phyloP scores from a whole-genome alignment of 2,329 filamentous ascomycete genomes.

The Trichoderma aggressivum region DNA sequence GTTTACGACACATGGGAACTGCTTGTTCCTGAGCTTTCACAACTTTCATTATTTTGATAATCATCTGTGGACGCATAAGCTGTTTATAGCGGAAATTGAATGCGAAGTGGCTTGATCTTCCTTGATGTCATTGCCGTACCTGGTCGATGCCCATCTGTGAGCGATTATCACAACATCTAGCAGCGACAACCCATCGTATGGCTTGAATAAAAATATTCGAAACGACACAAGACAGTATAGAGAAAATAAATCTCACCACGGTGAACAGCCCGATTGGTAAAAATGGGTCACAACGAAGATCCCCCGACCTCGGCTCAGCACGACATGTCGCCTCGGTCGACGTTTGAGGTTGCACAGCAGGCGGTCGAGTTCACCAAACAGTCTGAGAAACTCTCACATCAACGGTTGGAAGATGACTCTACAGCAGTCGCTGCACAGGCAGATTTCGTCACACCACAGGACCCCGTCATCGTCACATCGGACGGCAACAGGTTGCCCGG shows the following conservation, averaged over 20 bases:
- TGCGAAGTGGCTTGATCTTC: not conserved
- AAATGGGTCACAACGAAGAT: slow-evolving; percentile 4
- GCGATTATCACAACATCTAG: not conserved
- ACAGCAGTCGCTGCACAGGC: slow-evolving; percentile 57
- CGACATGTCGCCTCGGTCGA: slow-evolving; percentile 14
- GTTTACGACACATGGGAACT: not conserved
- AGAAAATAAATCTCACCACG: not conserved
- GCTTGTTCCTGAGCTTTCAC: not conserved
- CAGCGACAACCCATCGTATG: not conserved
- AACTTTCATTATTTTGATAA: not conserved
- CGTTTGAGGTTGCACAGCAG: slow-evolving; percentile 33
- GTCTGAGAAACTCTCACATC: slow-evolving; percentile 53
- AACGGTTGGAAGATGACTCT: slow-evolving; percentile 30
- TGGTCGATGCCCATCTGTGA: not conserved
- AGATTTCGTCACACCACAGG: slow-evolving; percentile 63
- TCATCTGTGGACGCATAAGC: not conserved
- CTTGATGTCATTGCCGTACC: not conserved
- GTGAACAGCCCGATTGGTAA: not conserved
- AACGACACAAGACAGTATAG: too few relatives aligned
- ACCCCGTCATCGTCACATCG: slow-evolving; percentile 67
- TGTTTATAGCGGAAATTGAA: not conserved
- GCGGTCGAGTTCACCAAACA: slow-evolving; percentile 60
- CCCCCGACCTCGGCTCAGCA: not conserved
- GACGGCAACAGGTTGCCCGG: slow-evolving; percentile 65
- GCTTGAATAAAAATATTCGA: not conserved